These are phyloP conservation scores for Beauveria australis DNA, from an alignment of 2,329 filamentous ascomycete species.

Conservation along the genomic window DNA sequence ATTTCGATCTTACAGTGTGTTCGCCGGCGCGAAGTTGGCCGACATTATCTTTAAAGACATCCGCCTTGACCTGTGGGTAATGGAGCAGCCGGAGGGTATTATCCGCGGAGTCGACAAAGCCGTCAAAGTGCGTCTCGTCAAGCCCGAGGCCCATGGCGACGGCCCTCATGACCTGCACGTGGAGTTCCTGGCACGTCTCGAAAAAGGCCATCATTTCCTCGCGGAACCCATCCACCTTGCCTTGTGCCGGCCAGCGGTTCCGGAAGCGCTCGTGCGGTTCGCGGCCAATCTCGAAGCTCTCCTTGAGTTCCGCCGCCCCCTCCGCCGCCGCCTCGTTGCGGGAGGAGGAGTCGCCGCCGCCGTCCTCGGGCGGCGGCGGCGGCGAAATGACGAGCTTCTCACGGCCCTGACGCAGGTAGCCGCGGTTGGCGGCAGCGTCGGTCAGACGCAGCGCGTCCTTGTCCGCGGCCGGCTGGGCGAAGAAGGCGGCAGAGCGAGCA, in stretches of 20 bases:
- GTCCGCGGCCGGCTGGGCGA: conserved; percentile 49
- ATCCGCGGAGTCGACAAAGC: conserved; percentile 60
- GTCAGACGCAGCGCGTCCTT: conserved; percentile 66
- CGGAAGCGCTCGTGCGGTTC: conserved; percentile 52
- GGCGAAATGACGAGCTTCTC: conserved; percentile 52
- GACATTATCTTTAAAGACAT: conserved; percentile 58
- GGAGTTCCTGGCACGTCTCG: conserved; percentile 62
- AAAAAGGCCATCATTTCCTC: conserved; percentile 69
- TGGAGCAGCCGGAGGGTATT: conserved; percentile 68
- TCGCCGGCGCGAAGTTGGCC: conserved; percentile 68
- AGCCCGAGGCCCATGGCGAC: conserved; percentile 76
- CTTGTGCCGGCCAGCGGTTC: conserved; percentile 65
- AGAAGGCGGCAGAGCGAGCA: conserved; percentile 60
- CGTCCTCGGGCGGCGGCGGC: conserved; percentile 44
- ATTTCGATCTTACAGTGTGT: conserved; percentile 44
- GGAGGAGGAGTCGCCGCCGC: conserved; percentile 41
- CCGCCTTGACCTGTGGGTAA: conserved; percentile 60
- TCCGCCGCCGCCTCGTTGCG: conserved; percentile 18
- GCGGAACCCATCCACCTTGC: conserved; percentile 51
- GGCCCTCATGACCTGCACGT: conserved; percentile 73
- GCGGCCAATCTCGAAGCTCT: conserved; percentile 56
- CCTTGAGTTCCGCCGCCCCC: conserved; percentile 47
- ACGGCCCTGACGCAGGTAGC: conserved; percentile 60
- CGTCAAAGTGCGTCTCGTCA: conserved; percentile 65
- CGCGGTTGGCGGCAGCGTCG: conserved; percentile 63